Conservation (phyloP, 2,329 filamentous ascomycete species). For the Cryphonectria nitschkei region DNA sequence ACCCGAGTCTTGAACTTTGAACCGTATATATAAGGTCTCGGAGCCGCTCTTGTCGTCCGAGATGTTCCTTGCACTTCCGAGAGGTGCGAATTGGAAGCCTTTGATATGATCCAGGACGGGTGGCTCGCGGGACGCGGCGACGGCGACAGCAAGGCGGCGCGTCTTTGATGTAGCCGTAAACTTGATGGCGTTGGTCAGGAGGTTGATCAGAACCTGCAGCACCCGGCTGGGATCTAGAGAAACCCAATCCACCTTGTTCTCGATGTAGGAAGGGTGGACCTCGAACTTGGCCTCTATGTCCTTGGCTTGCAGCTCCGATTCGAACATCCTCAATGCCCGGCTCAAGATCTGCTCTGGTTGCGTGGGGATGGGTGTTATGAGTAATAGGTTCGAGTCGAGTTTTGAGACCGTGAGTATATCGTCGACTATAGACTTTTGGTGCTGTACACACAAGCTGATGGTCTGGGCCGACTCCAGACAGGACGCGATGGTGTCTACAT, state of each 20-base stretch:
- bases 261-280: constrained; percentile 51
- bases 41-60: constrained; percentile 40
- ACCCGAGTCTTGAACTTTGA: constrained; percentile 68
- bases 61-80: constrained; percentile 29
- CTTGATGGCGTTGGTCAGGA: constrained; percentile 65
- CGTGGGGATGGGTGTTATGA: constrained; percentile 58
- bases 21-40: constrained; percentile 42
- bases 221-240: constrained; percentile 59
- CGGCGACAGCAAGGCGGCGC: constrained; percentile 51
- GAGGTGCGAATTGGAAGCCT: constrained; percentile 39
- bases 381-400: constrained; percentile 57
- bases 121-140: constrained; percentile 50
- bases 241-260: constrained; percentile 58
- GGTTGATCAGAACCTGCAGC: constrained; percentile 62
- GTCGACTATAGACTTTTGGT: constrained; percentile 58
- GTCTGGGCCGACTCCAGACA: constrained; percentile 60
- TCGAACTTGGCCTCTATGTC: constrained; percentile 56
- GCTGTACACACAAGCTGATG: constrained; percentile 59
- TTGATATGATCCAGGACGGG: constrained; percentile 35
- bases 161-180: constrained; percentile 48
- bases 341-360: constrained; percentile 57
- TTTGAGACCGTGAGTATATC: constrained; percentile 54
- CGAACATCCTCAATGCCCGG: constrained; percentile 61
- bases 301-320: constrained; percentile 59
- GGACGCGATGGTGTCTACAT: constrained; percentile 45